Evolutionary conservation across 2,329 filamentous ascomycete species (phyloP).

Genomic region (Fusarium napiforme): DNA sequence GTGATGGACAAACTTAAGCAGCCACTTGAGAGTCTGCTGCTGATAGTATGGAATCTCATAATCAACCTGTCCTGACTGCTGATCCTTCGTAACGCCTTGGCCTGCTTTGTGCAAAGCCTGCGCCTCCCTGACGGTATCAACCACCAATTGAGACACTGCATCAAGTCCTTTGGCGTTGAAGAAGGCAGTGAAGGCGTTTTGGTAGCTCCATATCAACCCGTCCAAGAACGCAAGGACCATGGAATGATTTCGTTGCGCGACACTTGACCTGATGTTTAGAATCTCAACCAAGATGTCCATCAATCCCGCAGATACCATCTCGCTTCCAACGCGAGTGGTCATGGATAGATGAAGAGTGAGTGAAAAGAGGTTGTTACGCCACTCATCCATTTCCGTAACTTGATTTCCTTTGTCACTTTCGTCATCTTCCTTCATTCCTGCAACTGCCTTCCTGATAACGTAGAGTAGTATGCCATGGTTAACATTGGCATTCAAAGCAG

Average conservation of each 20-base stretch:
- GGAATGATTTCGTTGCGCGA: slow-evolving; percentile 85
- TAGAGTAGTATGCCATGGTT: slow-evolving; percentile 97
- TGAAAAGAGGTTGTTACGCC: slow-evolving; percentile 91
- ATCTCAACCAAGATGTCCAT: slow-evolving; percentile 92
- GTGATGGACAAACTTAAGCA: slow-evolving; percentile 96
- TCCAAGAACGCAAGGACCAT: slow-evolving; percentile 90
- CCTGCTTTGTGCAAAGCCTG: slow-evolving; percentile 73
- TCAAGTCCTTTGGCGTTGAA: slow-evolving; percentile 87
- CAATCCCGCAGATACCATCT: slow-evolving; percentile 88
- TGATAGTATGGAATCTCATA: slow-evolving; percentile 94
- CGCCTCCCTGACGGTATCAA: slow-evolving; percentile 79
- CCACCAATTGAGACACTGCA: slow-evolving; percentile 86
- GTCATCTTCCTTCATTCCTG: slow-evolving; percentile 75
- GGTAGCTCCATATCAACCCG: slow-evolving; percentile 84
- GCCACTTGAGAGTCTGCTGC: slow-evolving; percentile 91
- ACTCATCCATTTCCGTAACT: slow-evolving; percentile 80
- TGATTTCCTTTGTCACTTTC: slow-evolving; percentile 65
- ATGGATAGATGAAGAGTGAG: slow-evolving; percentile 84
- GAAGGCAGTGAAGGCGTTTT: slow-evolving; percentile 85
- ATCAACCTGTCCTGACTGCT: slow-evolving; percentile 85
- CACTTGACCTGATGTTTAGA: slow-evolving; percentile 81
- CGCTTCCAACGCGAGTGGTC: slow-evolving; percentile 78
- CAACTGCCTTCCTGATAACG: slow-evolving; percentile 88
- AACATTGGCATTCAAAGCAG: slow-evolving; percentile 93
- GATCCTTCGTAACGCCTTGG: slow-evolving; percentile 74